Conservation (phyloP, 2,329 filamentous ascomycete species). For the Penicillium sp. region DNA sequence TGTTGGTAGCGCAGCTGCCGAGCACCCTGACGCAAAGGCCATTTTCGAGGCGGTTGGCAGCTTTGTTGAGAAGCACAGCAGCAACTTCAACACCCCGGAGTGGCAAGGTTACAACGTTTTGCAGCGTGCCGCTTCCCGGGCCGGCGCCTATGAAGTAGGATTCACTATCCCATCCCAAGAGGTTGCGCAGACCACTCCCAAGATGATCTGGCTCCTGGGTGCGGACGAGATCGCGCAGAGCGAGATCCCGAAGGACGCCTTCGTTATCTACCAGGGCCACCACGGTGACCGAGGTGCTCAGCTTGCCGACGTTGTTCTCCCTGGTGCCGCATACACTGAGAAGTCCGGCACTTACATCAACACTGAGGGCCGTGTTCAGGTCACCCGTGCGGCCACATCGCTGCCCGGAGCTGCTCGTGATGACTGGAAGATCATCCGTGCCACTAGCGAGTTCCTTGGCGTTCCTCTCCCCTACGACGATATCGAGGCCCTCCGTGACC, state of each 20-base stretch:
- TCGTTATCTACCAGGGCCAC: slow-evolving; percentile 96
- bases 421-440: slow-evolving; percentile 98
- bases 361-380: slow-evolving; percentile 93
- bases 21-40: slow-evolving; percentile 84
- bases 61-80: slow-evolving; percentile 89
- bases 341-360: slow-evolving; percentile 96
- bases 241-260: slow-evolving; percentile 91
- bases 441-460: slow-evolving; percentile 83
- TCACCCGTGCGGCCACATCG: slow-evolving; percentile 83
- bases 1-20: slow-evolving; percentile 83
- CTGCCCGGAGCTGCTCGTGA: slow-evolving; percentile 85
- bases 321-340: slow-evolving; percentile 93
- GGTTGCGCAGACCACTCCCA: slow-evolving; percentile 79
- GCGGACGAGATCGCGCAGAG: slow-evolving; percentile 82
- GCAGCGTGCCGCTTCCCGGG: slow-evolving; percentile 85
- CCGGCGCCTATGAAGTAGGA: slow-evolving; percentile 90
- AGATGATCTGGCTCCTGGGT: slow-evolving; percentile 94
- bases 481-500: slow-evolving; percentile 78
- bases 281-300: slow-evolving; percentile 92
- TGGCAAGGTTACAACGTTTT: slow-evolving; percentile 99
- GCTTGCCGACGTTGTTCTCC: slow-evolving; percentile 87
- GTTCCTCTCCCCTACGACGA: slow-evolving; percentile 88
- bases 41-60: slow-evolving; percentile 85
- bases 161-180: slow-evolving; percentile 79
- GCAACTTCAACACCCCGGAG: slow-evolving; percentile 79